Base-by-base conservation (phyloP, 345 rosid genomes). In the Moricandia moricandioides region DNA sequence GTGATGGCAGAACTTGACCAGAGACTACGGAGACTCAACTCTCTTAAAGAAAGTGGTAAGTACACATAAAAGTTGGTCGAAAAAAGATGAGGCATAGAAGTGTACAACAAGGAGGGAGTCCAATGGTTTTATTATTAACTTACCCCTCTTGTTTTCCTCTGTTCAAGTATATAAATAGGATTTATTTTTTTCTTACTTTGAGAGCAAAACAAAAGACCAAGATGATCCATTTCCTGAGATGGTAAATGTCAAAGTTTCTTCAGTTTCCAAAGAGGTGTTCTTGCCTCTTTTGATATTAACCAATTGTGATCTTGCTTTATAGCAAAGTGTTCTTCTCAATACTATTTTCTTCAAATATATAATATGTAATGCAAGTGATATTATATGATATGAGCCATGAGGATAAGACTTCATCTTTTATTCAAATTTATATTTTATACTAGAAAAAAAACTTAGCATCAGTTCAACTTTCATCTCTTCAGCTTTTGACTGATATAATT, bases 1-100 rank as follows among this genome's bases (percentile, higher is more conserved):
- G 99, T 96, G 47, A 85, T 91, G 97, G 98, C 97, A 35, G 99
- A 96, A 84, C 93, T 96, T 17, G 97, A 91, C 77, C 91, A 88
- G 85, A 85, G 99, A 85, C 75, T 88, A 61, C 82, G 96, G 83
- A 79, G 97, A 76, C 84, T 96, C 63, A 88, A 92, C 84, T 85
- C 98, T 14, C 70, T 85, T 30, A 87, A 83, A 75, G 70, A 77
- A 82, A 88, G 71, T 65, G 91, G 76, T 3, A 77, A 77, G 67
- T 64, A 16, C 33, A 70, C 80, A 49, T 49, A 49, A 49, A 35
- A 35, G 4, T 39, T 72, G 55, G 40, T n/a, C n/a, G n/a, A n/a
- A n/a, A 65, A 66, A 63, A 60, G 62, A 58, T 56, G 78, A 74
- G 31, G 40, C 60, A 59, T 43, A 64, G 7, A 51, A 73, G 78